Evolutionary conservation across 176 grass and related monocot species (phyloP).

Genomic region (Oryza punctata): DNA sequence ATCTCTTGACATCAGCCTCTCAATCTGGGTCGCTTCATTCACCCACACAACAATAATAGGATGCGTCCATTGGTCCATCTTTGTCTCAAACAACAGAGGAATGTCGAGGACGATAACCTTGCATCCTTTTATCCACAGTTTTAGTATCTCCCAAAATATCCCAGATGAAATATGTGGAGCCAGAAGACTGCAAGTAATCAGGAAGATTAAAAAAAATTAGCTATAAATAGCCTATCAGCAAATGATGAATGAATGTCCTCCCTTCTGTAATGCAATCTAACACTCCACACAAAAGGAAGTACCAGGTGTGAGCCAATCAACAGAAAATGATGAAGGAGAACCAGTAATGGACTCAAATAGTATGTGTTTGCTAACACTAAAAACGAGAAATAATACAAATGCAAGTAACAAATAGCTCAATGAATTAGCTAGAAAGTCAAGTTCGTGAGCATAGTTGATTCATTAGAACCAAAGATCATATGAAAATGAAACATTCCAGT

Average conservation of each 20-base stretch:
- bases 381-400: not conserved
- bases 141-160: slow-evolving; percentile 78
- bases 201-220: not conserved
- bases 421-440: not conserved
- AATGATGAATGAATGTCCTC: not conserved
- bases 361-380: not conserved
- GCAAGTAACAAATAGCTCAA: not conserved
- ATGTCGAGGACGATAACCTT: slow-evolving; percentile 78
- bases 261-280: not conserved
- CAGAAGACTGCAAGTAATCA: slow-evolving; percentile 58
- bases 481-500: not conserved
- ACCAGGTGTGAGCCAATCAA: not conserved
- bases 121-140: slow-evolving; percentile 81
- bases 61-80: slow-evolving; percentile 74
- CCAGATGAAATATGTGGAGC: slow-evolving; percentile 78
- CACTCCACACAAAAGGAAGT: not conserved
- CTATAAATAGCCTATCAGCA: not conserved
- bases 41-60: slow-evolving; percentile 89
- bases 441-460: not conserved
- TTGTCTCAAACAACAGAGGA: slow-evolving; percentile 82
- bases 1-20: slow-evolving; percentile 81
- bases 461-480: not conserved
- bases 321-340: not conserved
- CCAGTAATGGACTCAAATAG: not conserved
- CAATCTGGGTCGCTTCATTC: slow-evolving; percentile 62